These are phyloP conservation scores for Crucihimalaya himalaica DNA, from an alignment of 345 rosid genomes.

Conservation along the genomic window DNA sequence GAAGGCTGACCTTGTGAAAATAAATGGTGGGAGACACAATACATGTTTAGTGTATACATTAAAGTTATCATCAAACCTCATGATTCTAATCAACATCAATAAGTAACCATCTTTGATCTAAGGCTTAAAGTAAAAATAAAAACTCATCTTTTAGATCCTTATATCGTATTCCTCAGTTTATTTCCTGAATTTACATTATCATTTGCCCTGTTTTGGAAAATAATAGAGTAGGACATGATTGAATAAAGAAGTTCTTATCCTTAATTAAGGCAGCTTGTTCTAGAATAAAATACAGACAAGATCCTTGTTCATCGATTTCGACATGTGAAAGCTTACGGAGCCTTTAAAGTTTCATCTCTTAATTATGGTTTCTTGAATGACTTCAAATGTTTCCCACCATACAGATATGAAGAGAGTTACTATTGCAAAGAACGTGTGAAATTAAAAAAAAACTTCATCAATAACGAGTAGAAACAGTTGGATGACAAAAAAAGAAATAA, in stretches of 20 bases:
- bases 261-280: too few relatives aligned
- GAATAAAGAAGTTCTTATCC: too few relatives aligned
- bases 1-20: background rate
- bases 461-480: background rate
- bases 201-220: too few relatives aligned
- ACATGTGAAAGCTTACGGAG: conserved; percentile 15
- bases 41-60: background rate
- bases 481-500: too few relatives aligned
- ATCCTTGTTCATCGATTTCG: background rate
- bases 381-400: conserved; percentile 14
- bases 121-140: too few relatives aligned
- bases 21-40: background rate
- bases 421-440: conserved; percentile 25
- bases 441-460: background rate
- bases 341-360: conserved; percentile 4
- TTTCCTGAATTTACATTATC: too few relatives aligned
- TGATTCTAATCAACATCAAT: too few relatives aligned
- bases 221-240: too few relatives aligned
- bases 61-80: background rate
- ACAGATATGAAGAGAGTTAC: conserved; percentile 11
- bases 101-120: too few relatives aligned
- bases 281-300: too few relatives aligned
- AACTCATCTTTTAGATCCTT: too few relatives aligned
- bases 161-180: too few relatives aligned
- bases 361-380: conserved; percentile 2